Evolutionary conservation across 176 grass and related monocot species (phyloP).

Genomic region (Zea mays): DNA sequence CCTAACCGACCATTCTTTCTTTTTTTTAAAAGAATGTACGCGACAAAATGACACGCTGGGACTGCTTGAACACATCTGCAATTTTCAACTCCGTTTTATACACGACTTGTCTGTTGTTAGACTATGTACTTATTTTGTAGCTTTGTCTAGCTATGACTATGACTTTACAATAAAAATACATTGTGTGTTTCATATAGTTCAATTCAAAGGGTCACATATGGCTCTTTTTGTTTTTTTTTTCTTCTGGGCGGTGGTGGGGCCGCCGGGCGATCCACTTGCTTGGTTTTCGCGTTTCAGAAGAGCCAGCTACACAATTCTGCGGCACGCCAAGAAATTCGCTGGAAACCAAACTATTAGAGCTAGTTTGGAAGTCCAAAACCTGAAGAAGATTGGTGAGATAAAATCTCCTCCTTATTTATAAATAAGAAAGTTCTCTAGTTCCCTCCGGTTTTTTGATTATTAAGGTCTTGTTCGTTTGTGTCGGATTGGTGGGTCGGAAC

Average conservation of each 20-base stretch:
- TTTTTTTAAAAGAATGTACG: background rate
- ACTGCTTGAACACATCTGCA: background rate
- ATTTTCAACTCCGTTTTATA: background rate
- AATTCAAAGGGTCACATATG: background rate
- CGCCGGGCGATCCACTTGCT: background rate
- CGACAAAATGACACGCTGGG: constrained; percentile 28
- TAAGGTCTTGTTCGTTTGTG: no score
- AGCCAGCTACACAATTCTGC: background rate
- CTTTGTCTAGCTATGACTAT: background rate
- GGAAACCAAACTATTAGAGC: background rate
- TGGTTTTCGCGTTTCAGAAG: background rate
- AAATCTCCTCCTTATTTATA: no score
- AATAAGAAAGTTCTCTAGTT: no score
- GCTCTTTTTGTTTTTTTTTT: background rate
- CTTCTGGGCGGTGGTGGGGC: background rate
- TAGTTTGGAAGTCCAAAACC: no score
- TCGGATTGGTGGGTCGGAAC: no score
- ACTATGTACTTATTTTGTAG: background rate
- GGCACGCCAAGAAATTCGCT: background rate
- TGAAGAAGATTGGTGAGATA: no score
- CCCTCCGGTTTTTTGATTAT: no score
- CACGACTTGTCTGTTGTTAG: constrained; percentile 5
- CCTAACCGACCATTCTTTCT: no score
- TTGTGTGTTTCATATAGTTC: background rate
- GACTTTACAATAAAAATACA: background rate